Base-by-base conservation (phyloP, 768 basidiomycete species). In the Panaeolus papilionaceus region DNA sequence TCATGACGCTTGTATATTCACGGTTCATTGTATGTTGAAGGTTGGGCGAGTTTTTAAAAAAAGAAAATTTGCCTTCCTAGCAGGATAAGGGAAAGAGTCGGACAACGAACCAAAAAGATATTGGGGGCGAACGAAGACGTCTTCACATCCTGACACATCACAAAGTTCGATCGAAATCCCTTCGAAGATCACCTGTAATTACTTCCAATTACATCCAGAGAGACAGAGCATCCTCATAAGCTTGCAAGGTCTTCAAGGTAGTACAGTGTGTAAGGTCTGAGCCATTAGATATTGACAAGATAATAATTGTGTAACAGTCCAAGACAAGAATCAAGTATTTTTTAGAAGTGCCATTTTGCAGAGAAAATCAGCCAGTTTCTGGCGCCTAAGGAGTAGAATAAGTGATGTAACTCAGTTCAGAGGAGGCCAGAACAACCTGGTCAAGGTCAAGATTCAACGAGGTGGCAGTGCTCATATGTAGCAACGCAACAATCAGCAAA, bases 141-240 rank as follows among this genome's bases (percentile, higher is more conserved):
- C 47, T 49, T 49, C 47, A 37, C 54, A 58, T 58, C 54, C 28
- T 58, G 54, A 58, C 54, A 58, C 26, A 58, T 58, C 54, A 58
- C 54, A 58, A 58, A 58, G 12, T 58, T 37, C 12, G 54, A 58
- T 58, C 54, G 54, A 58, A 58, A 58, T 28, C 54, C 26, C 28
- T 58, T 58, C 28, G 14, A 33, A 16, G 14, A 58, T 58, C 54
- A 58, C 26, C 8, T 9, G 6, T 49, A 20, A 49, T 49, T 49
- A 26, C 42, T 49, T 49, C 47, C n/a, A 49, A 11, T 8, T 49
- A 23, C 47, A 7, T 7, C 47, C 23, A 14, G 16, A 18, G 5
- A 18, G 16, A 18, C 16, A 44, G 18, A 18, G 16, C 18, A 33
- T 33, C 33, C 33, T 33, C 5, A 3, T 33, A 33, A 33, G 33